Evolutionary conservation across 306 rosid genomes (phyloP).

Genomic region (Sicyos edulis): DNA sequence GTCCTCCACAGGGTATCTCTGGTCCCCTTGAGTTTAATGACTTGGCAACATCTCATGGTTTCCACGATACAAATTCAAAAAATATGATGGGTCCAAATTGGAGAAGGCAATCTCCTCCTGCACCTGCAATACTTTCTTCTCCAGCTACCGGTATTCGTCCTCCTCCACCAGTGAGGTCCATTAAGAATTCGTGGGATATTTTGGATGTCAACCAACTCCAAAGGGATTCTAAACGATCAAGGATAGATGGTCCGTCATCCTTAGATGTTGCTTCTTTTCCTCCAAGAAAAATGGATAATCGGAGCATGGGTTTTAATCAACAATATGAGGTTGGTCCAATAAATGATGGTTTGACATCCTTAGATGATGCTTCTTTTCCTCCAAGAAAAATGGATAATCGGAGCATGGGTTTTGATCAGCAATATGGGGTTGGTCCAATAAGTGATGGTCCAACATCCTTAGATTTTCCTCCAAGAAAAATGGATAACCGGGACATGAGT

Average conservation of each 20-base stretch:
- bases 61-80: conserved; percentile 69
- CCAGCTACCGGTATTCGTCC: conserved; percentile 52
- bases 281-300: conserved; percentile 50
- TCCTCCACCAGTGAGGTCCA: conserved; percentile 54
- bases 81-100: conserved; percentile 62
- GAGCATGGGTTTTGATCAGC: too few relatives aligned
- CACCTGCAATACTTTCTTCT: conserved; percentile 63
- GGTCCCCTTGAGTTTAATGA: conserved; percentile 65
- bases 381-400: too few relatives aligned
- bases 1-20: conserved; percentile 59
- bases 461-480: too few relatives aligned
- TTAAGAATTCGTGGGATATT: conserved; percentile 67
- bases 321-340: conserved; percentile 42
- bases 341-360: conserved; percentile 27
- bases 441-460: too few relatives aligned
- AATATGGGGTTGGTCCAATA: too few relatives aligned
- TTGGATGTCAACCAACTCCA: conserved; percentile 65
- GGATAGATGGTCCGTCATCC: conserved; percentile 56
- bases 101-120: conserved; percentile 82
- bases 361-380: too few relatives aligned
- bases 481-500: too few relatives aligned
- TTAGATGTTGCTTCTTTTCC: conserved; percentile 49
- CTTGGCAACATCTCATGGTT: conserved; percentile 35
- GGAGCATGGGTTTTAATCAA: conserved; percentile 46
- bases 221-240: conserved; percentile 70